These are phyloP conservation scores for Plectosphaerella cucumerina DNA, from an alignment of 2,329 filamentous ascomycete genomes.

Conservation along the genomic window DNA sequence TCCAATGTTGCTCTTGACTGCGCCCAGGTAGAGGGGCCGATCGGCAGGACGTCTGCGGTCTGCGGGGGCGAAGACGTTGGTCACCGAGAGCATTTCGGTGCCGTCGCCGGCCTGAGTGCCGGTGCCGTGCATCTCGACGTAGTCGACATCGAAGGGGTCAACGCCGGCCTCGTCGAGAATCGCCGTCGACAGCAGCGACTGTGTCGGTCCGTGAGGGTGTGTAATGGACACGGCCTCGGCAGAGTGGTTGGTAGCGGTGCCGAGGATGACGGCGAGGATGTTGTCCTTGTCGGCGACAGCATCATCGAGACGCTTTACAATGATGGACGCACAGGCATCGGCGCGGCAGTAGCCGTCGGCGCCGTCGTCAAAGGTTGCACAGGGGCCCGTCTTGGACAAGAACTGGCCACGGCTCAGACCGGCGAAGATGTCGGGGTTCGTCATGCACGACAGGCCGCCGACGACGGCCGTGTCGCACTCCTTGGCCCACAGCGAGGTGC, in stretches of 20 bases:
- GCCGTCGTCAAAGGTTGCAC: constrained; percentile 75
- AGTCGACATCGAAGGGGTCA: constrained; percentile 72
- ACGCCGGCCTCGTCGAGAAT: constrained; percentile 71
- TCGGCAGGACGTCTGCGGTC: constrained; percentile 39
- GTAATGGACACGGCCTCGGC: constrained; percentile 80
- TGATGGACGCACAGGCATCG: constrained; percentile 69
- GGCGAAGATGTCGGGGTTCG: constrained; percentile 76
- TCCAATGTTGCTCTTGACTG: constrained; percentile 61
- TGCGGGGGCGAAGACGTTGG: constrained; percentile 46
- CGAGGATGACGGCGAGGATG: constrained; percentile 72
- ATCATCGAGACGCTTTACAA: constrained; percentile 77
- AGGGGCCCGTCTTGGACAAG: constrained; percentile 70
- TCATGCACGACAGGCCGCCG: constrained; percentile 73
- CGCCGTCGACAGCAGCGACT: constrained; percentile 65
- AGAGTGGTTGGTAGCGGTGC: constrained; percentile 75
- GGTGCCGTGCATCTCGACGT: constrained; percentile 87
- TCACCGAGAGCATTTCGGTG: constrained; percentile 76
- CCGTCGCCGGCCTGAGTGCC: constrained; percentile 83
- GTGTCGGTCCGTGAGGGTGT: constrained; percentile 73
- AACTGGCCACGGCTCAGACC: constrained; percentile 75
- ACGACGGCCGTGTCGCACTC: constrained; percentile 80
- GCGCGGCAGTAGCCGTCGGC: constrained; percentile 82
- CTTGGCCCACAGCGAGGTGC: constrained; percentile 67
- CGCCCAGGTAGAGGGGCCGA: constrained; percentile 56
- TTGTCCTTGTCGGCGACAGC: constrained; percentile 73